Conservation (phyloP, 495 filamentous ascomycete species). For the Annulohypoxylon bovei region DNA sequence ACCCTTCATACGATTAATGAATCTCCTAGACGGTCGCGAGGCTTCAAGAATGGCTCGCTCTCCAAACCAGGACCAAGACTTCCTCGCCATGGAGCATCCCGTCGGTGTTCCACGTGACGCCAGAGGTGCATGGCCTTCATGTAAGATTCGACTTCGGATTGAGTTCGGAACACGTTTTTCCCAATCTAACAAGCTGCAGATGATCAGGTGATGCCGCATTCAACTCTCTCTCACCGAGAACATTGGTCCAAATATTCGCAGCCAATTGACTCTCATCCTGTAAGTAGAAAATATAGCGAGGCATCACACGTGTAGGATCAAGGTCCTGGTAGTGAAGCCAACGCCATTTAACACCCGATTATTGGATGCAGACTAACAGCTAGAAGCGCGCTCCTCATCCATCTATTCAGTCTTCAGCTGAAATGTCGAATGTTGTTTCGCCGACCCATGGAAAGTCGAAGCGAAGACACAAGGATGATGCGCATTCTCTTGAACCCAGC, state of each 20-base stretch:
- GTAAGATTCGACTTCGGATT: constrained; percentile 11
- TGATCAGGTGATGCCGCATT: neutral
- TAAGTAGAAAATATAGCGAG: neutral
- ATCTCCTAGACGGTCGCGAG: neutral
- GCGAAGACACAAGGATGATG: neutral
- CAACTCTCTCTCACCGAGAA: neutral
- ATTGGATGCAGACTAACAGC: neutral
- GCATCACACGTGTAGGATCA: neutral
- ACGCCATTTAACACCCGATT: neutral
- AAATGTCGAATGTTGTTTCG: neutral
- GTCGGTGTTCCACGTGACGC: constrained; percentile 12
- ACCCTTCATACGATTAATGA: neutral
- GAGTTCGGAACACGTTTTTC: neutral
- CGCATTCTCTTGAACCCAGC: neutral
- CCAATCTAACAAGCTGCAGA: constrained; percentile 28
- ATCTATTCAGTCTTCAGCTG: neutral
- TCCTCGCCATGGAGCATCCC: constrained; percentile 4
- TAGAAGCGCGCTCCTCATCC: neutral
- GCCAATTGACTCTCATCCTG: constrained; percentile 4
- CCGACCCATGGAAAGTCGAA: neutral
- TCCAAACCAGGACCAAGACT: neutral
- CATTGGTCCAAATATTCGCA: constrained; percentile 17
- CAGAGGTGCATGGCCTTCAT: constrained; percentile 8
- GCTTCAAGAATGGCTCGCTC: neutral
- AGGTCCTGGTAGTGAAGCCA: neutral